phyloP scores from a whole-genome alignment of 306 rosid species.

The Lupinus albus region DNA sequence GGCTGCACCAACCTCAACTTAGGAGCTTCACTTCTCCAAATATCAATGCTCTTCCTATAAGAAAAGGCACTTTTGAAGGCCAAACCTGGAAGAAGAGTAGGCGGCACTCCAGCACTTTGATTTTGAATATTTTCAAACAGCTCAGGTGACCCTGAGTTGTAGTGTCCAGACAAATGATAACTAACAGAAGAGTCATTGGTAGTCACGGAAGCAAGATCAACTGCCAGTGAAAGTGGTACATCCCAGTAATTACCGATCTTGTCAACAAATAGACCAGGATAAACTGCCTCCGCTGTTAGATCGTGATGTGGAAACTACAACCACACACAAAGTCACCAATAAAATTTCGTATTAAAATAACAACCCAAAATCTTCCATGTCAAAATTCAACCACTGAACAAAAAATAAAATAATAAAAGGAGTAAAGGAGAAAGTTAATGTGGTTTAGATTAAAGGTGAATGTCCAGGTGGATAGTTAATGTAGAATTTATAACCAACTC shows the following conservation, averaged over 20 bases:
- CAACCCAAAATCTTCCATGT: conserved; percentile 7
- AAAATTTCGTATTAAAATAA: conserved; percentile 21
- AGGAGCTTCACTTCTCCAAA: conserved; percentile 74
- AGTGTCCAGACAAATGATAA: conserved; percentile 69
- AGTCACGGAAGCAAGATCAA: conserved; percentile 74
- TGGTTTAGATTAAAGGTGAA: not conserved
- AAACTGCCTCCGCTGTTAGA: conserved; percentile 74
- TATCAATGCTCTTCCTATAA: conserved; percentile 57
- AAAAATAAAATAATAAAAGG: not conserved
- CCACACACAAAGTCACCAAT: conserved; percentile 35
- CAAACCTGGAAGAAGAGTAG: conserved; percentile 73
- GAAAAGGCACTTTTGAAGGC: conserved; percentile 71
- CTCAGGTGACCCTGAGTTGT: conserved; percentile 64
- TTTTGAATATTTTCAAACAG: conserved; percentile 47
- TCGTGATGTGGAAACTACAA: conserved; percentile 82
- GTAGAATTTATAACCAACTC: conserved; percentile 7
- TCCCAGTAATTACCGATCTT: conserved; percentile 83
- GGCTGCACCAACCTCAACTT: conserved; percentile 74
- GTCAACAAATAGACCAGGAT: conserved; percentile 83
- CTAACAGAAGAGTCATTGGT: conserved; percentile 57
- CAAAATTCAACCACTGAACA: not conserved
- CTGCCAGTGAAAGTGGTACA: conserved; percentile 72
- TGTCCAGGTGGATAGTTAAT: not conserved
- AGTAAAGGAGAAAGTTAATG: not conserved
- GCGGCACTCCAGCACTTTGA: conserved; percentile 47